Percentiles rank a stretch among this genome's conserved stretches.
These are phyloP conservation scores for Colletotrichum sp. DNA, from an alignment of 2,329 filamentous ascomycete species.

Conservation along the genomic window DNA sequence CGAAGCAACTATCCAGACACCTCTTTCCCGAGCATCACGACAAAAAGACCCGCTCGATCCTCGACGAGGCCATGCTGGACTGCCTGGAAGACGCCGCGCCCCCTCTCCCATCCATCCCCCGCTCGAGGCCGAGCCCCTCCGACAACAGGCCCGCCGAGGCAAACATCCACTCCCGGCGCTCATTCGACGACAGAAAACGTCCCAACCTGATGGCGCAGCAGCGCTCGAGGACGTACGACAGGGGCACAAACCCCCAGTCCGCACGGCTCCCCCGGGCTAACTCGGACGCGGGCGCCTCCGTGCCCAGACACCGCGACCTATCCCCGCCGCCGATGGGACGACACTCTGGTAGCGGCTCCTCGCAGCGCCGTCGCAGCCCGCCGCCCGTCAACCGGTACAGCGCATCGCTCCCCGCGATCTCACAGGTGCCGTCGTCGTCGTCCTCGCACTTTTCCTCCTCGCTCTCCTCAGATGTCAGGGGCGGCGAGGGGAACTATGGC, in stretches of 20 bases:
- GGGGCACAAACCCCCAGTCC: background rate
- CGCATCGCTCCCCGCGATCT: background rate
- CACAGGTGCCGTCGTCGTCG: background rate
- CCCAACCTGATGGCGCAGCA: background rate
- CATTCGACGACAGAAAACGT: background rate
- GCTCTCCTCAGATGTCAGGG: background rate
- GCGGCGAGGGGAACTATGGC: background rate
- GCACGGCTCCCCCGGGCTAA: background rate
- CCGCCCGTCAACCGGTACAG: constrained; percentile 3
- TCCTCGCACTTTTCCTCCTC: background rate
- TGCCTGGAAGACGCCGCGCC: constrained; percentile 28
- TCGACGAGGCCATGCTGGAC: constrained; percentile 64
- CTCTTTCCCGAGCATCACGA: constrained; percentile 70
- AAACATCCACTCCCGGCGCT: background rate
- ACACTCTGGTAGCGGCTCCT: background rate
- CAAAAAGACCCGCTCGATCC: constrained; percentile 58
- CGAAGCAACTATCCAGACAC: constrained; percentile 77
- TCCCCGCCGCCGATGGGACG: constrained; percentile 7
- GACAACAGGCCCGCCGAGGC: background rate
- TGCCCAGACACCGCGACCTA: background rate
- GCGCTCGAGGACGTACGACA: constrained; percentile 5
- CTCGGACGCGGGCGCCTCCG: constrained; percentile 1
- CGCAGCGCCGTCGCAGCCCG: background rate
- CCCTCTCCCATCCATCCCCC: background rate
- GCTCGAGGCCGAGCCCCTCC: background rate